A percentile compares a stretch with the other conserved stretches of the same genome.
Conservation (phyloP, 176 grass and related monocot species). For the Phragmites australis region DNA sequence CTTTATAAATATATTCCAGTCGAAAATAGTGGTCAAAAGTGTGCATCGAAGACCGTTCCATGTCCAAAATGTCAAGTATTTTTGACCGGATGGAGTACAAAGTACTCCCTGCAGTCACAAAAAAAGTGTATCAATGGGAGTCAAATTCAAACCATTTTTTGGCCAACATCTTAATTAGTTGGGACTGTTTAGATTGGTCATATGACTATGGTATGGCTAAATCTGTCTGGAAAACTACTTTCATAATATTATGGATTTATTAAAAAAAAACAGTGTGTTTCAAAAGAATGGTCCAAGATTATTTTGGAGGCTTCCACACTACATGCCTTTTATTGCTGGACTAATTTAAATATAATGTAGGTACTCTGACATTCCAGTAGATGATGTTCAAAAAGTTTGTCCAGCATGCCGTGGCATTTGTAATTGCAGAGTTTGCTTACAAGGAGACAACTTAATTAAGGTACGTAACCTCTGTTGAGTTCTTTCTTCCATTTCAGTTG, state of each 20-base stretch:
- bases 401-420: conserved; percentile 98
- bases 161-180: not conserved
- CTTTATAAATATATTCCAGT: no score
- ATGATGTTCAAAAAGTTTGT: conserved; percentile 77
- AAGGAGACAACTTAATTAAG: conserved; percentile 88
- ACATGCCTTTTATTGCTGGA: conserved; percentile 10
- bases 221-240: not conserved
- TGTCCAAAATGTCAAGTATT: no score
- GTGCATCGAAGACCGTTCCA: no score
- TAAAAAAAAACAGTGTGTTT: not conserved
- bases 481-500: conserved; percentile 32
- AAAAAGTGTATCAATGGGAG: not conserved
- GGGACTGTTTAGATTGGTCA: conserved; percentile 20
- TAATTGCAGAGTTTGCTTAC: conserved; percentile 84
- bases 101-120: not conserved
- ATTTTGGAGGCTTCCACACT: not conserved
- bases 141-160: not conserved
- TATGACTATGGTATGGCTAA: not conserved
- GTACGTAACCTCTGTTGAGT: conserved; percentile 36
- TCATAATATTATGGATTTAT: not conserved
- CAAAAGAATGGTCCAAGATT: not conserved
- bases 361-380: conserved; percentile 79
- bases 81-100: no score
- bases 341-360: conserved; percentile 46
- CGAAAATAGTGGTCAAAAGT: no score